Base-by-base conservation (phyloP, 176 grass and related monocot genomes). In the Aegilops sharonensis region DNA sequence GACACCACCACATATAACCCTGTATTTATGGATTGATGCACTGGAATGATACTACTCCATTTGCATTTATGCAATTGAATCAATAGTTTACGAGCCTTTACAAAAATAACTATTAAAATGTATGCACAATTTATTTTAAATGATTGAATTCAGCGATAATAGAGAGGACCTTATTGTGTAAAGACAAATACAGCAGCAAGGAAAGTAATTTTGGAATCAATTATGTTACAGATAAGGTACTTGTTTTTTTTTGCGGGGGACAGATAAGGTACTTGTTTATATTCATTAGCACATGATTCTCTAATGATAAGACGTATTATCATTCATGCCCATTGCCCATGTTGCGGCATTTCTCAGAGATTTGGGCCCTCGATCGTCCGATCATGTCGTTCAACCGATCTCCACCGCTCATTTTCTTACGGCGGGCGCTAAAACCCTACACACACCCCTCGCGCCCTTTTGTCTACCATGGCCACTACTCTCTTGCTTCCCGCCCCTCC, bases 181-280 rank as follows among this genome's bases (percentile, higher is more conserved):
- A 84, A 84, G 36, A 64, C 18, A 60, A 72, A 60, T 31, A 81
- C 9, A 81, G 45, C 30, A 82, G 8, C 5, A 82, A 17, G 43
- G 43, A n/a, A 52, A 10, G 27, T 35, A 39, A 63, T 9, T 84
- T 37, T 63, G 36, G 34, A 43, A n/a, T 40, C 14, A 52, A 78
- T 59, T 60, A 40, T 54, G 24, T 3, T 40, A 27, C n/a, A 69
- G 4, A 36, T 42, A 79, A 70, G 64, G 32, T 42, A 59, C 18
- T 11, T 20, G 21, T 39, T 78, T n/a, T 27, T 27, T 27, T 27
- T 27, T 27, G 27, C 27, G 27, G 27, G 27, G 27, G 27, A 27
- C n/a, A 69, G 4, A 36, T 42, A 79, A 70, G 64, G 32, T 42
- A 59, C 18, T 11, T 20, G 21, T 39, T 78, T n/a, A 68, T 61